These are phyloP conservation scores for Steccherinum ochraceum DNA, from an alignment of 768 basidiomycete species.

Conservation along the genomic window DNA sequence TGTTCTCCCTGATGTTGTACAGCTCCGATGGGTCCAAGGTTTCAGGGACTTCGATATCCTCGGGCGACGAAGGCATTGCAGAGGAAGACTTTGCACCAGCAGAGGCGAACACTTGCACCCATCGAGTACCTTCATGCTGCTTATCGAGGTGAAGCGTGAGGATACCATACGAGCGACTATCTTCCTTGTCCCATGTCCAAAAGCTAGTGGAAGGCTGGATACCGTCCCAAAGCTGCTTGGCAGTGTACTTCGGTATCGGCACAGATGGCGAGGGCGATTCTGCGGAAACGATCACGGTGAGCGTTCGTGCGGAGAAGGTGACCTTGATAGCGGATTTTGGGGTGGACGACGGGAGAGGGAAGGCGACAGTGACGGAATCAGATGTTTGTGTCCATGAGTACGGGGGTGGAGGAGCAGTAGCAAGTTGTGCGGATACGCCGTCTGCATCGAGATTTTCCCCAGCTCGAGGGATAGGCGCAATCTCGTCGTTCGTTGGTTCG, in stretches of 20 bases:
- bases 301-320: slow-evolving; percentile 52
- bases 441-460: slow-evolving; percentile 48
- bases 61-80: slow-evolving; percentile 6
- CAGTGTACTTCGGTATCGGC: slow-evolving; percentile 51
- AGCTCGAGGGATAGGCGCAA: slow-evolving; percentile 60
- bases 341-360: slow-evolving; percentile 74
- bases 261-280: slow-evolving; percentile 6
- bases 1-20: slow-evolving; percentile 65
- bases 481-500: slow-evolving; percentile 59
- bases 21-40: slow-evolving; percentile 84
- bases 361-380: slow-evolving; percentile 76
- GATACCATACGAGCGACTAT: slow-evolving; percentile 57
- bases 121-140: slow-evolving; percentile 72
- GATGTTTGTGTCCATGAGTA: slow-evolving; percentile 92
- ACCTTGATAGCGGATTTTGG: slow-evolving; percentile 60
- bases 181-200: slow-evolving; percentile 90
- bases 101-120: slow-evolving; percentile 79
- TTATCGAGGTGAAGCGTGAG: slow-evolving; percentile 88
- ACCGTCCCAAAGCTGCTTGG: slow-evolving; percentile 69
- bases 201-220: slow-evolving; percentile 76
- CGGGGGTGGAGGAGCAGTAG: slow-evolving; percentile 50
- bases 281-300: slow-evolving; percentile 52
- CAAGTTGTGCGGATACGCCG: slow-evolving; percentile 12
- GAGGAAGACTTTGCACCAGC: slow-evolving; percentile 25
- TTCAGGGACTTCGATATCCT: slow-evolving; percentile 72